A percentile compares a stretch with the other conserved stretches of the same genome.
Evolutionary conservation across 2,329 filamentous ascomycete genomes (phyloP).

Genomic region (Diaporthe ilicicola): DNA sequence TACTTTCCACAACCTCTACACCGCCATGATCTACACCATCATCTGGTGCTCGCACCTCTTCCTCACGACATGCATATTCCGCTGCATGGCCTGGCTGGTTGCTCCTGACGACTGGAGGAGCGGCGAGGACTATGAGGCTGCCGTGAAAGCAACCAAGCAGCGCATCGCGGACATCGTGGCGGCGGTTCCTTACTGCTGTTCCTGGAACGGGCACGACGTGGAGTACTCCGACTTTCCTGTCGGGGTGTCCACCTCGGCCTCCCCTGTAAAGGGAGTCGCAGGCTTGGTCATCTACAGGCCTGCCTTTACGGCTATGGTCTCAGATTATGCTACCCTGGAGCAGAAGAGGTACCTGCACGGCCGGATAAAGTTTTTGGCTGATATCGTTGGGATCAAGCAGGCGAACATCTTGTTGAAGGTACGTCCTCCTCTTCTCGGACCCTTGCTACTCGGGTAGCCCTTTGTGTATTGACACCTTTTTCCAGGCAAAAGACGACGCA

Average conservation of each 20-base stretch:
- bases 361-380: slow-evolving; percentile 35
- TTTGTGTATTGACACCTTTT: not conserved
- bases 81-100: slow-evolving; percentile 37
- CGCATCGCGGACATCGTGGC: slow-evolving; percentile 36
- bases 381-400: slow-evolving; percentile 36
- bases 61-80: slow-evolving; percentile 37
- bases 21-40: slow-evolving; percentile 35
- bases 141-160: slow-evolving; percentile 32
- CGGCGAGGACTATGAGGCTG: slow-evolving; percentile 35
- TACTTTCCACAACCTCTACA: slow-evolving; percentile 35
- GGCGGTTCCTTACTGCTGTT: slow-evolving; percentile 34
- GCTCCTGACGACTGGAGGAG: slow-evolving; percentile 34
- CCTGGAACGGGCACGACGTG: slow-evolving; percentile 35
- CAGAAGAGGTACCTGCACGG: slow-evolving; percentile 35
- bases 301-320: slow-evolving; percentile 34
- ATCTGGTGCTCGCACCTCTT: slow-evolving; percentile 37
- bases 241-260: slow-evolving; percentile 28
- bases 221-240: slow-evolving; percentile 33
- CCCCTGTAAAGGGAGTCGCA: slow-evolving; percentile 35
- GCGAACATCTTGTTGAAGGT: slow-evolving; percentile 36
- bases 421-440: not conserved
- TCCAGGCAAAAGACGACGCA: slow-evolving; percentile 7
- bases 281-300: slow-evolving; percentile 36
- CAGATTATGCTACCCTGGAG: slow-evolving; percentile 35
- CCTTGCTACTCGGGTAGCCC: not conserved